Percentiles rank a stretch among this genome's conserved stretches.
Conservation (phyloP, 2,329 filamentous ascomycete species). For the Arthrobotrys sinensis region DNA sequence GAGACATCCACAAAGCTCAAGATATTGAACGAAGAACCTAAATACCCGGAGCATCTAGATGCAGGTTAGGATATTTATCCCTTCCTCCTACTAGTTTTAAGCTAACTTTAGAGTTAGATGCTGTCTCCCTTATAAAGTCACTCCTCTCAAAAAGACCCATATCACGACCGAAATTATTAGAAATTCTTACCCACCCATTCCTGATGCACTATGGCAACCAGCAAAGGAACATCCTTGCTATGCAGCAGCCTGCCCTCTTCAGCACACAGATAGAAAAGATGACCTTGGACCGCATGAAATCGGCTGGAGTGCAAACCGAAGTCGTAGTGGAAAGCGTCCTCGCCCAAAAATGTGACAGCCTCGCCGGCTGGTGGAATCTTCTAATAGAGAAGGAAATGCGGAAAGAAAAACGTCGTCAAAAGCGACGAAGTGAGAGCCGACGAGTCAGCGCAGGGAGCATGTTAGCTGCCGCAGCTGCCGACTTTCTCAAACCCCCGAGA, state of each 20-base stretch:
- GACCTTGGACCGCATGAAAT: constrained; percentile 90
- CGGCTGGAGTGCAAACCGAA: constrained; percentile 93
- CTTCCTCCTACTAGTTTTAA: not conserved
- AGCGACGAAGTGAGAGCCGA: constrained; percentile 86
- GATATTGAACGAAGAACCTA: constrained; percentile 88
- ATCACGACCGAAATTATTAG: constrained; percentile 82
- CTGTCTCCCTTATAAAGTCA: constrained; percentile 80
- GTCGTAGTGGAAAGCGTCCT: constrained; percentile 94
- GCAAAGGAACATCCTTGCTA: constrained; percentile 89
- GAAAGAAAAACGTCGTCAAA: constrained; percentile 83
- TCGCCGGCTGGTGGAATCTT: constrained; percentile 96
- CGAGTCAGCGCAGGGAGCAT: constrained; percentile 83
- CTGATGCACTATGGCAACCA: constrained; percentile 87
- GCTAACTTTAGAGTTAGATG: constrained; percentile 70
- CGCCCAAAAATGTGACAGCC: constrained; percentile 86
- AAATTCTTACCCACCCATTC: constrained; percentile 90
- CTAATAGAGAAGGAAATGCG: constrained; percentile 94
- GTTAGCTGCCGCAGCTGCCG: constrained; percentile 42
- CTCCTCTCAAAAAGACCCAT: constrained; percentile 93
- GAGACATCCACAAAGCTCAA: constrained; percentile 86
- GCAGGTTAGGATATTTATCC: constrained; percentile 63
- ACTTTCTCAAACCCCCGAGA: constrained; percentile 51
- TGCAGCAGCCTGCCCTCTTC: constrained; percentile 85
- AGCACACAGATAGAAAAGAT: constrained; percentile 90
- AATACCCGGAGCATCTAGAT: constrained; percentile 84